A percentile compares a stretch with the other conserved stretches of the same genome.
Evolutionary conservation across 352 stramenopile species (phyloP).

Genomic region (Globisporangium lucens): DNA sequence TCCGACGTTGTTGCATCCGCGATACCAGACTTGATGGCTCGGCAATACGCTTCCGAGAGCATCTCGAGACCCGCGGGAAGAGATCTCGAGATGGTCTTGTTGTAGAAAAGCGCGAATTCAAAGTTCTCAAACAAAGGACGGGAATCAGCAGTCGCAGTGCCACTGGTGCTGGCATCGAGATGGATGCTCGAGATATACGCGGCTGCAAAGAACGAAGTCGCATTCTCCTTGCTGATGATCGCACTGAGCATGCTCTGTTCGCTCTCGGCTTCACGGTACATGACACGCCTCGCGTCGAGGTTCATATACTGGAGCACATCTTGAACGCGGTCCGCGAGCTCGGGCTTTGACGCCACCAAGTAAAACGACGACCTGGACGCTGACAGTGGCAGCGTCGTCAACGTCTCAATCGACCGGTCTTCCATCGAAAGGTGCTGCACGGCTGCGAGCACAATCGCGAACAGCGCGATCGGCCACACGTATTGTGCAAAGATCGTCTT

Average conservation of each 20-base stretch:
- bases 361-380: conserved; percentile 40
- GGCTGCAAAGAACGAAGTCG: conserved; percentile 52
- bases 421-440: conserved; percentile 34
- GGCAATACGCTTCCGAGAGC: conserved; percentile 62
- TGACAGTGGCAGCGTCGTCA: conserved; percentile 46
- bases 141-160: conserved; percentile 11
- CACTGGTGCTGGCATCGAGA: conserved; percentile 16
- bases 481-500: conserved; percentile 65
- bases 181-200: conserved; percentile 38
- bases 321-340: conserved; percentile 22
- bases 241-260: conserved; percentile 33
- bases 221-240: conserved; percentile 32
- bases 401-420: conserved; percentile 35
- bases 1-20: neutral
- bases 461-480: conserved; percentile 63
- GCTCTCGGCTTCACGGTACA: conserved; percentile 20
- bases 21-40: conserved; percentile 15
- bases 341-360: conserved; percentile 29
- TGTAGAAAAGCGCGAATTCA: conserved; percentile 63
- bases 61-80: conserved; percentile 60
- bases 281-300: conserved; percentile 13
- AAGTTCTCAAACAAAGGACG: conserved; percentile 6
- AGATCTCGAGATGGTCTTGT: conserved; percentile 53
- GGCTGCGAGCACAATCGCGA: conserved; percentile 48
- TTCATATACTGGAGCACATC: conserved; percentile 33